Evolutionary conservation across 352 stramenopile genomes (phyloP), one percentile per base, ranked within the genome.

Genomic region (Phytophthora lateralis): DNA sequence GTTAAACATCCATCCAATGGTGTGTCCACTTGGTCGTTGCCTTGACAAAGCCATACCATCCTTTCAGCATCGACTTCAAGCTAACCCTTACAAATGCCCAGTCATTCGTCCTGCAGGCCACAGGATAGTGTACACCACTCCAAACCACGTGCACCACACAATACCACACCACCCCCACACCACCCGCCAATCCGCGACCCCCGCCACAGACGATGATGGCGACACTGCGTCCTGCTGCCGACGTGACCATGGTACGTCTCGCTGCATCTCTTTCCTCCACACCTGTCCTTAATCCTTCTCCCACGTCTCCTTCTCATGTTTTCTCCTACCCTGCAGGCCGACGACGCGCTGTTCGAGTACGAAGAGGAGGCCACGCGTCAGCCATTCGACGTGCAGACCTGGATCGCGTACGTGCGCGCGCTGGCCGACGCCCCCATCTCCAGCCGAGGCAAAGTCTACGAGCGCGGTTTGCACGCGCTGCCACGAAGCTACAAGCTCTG

Each of bases 401-500:
- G 93, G 93, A 72, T 67, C 32, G 59, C 75, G 3, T 97, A 93
- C 54, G 53, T 97, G 15, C 38, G 49, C 37, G 72, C 72, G 4
- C 52, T 80, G 20, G 30, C 57, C 3, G 63, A 76, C 35, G 58
- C 63, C 30, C 64, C 71, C 0, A 30, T 63, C 9, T 18, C 66
- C 12, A 52, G 48, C 20, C 77, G 87, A 3, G 79, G 76, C 29
- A 37, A 69, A 11, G 60, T 98, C 24, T 98, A 96, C 57, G 91
- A 98, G 56, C 79, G 95, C 20, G 90, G 88, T 4, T 48, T 99
- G 2, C 71, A 81, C 14, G 66, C 69, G 37, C 76, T 98, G 1
- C 95, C 95, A 17, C 78, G 88, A 49, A 97, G 88, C 71, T 99
- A 98, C 79, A 99, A 99, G 73, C 85, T 99, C 17, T 98, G 96